phyloP scores from a whole-genome alignment of 176 grass and related monocot species.

The Triticum turgidum region DNA sequence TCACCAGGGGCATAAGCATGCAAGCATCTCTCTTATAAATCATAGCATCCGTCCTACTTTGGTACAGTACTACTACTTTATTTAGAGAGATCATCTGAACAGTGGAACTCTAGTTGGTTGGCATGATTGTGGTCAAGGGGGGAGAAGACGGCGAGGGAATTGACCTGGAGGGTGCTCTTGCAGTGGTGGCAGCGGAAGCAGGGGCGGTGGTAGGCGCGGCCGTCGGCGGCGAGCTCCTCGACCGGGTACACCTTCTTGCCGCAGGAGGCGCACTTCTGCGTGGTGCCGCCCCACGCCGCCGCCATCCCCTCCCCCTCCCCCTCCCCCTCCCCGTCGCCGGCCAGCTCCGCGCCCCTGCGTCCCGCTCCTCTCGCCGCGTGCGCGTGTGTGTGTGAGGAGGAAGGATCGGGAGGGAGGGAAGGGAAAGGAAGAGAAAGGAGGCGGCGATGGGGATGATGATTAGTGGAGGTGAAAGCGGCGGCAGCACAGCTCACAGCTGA shows the following conservation, averaged over 20 bases:
- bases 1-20: conserved; percentile 14
- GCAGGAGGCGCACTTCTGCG: conserved; percentile 93
- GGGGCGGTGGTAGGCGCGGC: conserved; percentile 85
- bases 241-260: conserved; percentile 88
- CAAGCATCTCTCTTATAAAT: background rate
- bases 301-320: conserved; percentile 43
- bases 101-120: background rate
- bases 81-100: too few species aligned
- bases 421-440: background rate
- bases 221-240: conserved; percentile 90
- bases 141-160: background rate
- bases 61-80: too few species aligned
- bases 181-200: conserved; percentile 98
- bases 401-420: background rate
- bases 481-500: conserved; percentile 43
- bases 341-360: background rate
- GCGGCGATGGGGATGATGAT: conserved; percentile 26
- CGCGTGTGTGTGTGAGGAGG: background rate
- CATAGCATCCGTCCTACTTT: background rate
- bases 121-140: background rate
- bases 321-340: conserved; percentile 26
- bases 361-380: background rate
- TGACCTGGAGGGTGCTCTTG: conserved; percentile 88
- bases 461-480: conserved; percentile 34
- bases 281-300: conserved; percentile 80